These are phyloP conservation scores for Suillus lakei DNA, from an alignment of 768 basidiomycete genomes.

Conservation along the genomic window DNA sequence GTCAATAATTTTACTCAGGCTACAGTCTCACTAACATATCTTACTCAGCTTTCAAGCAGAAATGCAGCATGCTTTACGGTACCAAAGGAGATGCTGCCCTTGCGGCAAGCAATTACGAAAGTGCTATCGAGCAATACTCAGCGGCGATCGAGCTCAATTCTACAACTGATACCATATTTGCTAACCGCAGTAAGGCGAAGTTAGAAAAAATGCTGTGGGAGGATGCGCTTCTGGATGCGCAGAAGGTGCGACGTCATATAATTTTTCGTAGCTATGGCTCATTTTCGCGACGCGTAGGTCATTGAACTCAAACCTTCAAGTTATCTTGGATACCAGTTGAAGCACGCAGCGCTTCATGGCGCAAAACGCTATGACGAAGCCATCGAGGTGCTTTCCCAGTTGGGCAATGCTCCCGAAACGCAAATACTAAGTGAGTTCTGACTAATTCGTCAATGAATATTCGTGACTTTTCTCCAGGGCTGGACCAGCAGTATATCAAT, in stretches of 20 bases:
- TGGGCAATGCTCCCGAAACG: not conserved
- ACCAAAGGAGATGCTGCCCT: not conserved
- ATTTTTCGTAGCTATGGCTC: not conserved
- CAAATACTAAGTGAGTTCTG: not conserved
- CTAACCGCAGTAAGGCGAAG: not conserved
- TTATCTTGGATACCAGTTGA: not conserved
- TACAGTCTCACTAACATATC: not conserved
- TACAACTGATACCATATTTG: not conserved
- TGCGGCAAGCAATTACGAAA: not conserved
- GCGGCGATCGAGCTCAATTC: not conserved
- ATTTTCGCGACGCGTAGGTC: not conserved
- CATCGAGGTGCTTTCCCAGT: not conserved
- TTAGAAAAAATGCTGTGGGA: not conserved
- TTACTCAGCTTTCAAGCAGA: not conserved
- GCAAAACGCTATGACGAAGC: not conserved
- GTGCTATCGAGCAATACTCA: not conserved
- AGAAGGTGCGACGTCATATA: not conserved
- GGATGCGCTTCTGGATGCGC: not conserved
- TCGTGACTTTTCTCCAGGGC: not conserved
- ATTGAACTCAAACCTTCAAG: not conserved
- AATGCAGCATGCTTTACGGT: not conserved
- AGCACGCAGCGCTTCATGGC: not conserved
- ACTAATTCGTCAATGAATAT: not conserved
- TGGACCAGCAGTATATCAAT: not conserved
- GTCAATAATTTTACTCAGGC: not conserved